Percentiles rank a stretch among this genome's conserved stretches.
These are phyloP conservation scores for Didymosphaeria variabile DNA, from an alignment of 2,329 filamentous ascomycete genomes.

Conservation along the genomic window DNA sequence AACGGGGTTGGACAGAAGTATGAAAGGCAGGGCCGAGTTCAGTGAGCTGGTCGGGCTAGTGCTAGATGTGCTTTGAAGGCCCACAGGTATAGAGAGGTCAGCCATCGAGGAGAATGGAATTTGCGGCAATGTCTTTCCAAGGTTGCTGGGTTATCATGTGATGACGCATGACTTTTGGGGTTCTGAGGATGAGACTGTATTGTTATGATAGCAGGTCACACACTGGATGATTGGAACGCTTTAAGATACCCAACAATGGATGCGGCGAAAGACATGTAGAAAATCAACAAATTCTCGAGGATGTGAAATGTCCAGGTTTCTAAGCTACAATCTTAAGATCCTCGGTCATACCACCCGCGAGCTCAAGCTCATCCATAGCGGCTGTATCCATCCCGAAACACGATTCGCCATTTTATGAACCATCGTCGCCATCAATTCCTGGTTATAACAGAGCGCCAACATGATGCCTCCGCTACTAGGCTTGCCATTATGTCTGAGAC, in stretches of 20 bases:
- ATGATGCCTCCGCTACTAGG: conserved; percentile 48
- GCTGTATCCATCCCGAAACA: conserved; percentile 48
- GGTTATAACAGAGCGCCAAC: conserved; percentile 48
- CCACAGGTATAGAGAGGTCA: neutral
- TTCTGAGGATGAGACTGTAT: neutral
- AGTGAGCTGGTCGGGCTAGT: conserved; percentile 55
- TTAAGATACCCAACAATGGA: neutral
- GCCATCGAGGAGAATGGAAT: neutral
- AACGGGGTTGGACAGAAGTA: conserved; percentile 61
- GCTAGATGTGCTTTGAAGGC: conserved; percentile 45
- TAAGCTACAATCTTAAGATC: conserved; percentile 53
- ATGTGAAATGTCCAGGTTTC: conserved; percentile 48
- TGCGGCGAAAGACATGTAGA: conserved; percentile 6
- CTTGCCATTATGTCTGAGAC: conserved; percentile 49
- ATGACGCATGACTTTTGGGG: neutral
- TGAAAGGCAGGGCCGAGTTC: conserved; percentile 60
- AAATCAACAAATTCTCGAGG: conserved; percentile 32
- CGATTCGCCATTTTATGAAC: conserved; percentile 52
- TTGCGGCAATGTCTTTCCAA: no score
- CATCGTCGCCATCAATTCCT: conserved; percentile 46
- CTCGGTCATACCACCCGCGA: conserved; percentile 41
- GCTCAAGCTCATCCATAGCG: conserved; percentile 49
- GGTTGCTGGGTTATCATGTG: neutral
- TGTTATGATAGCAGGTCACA: neutral
- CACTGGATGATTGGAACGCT: neutral